These are phyloP conservation scores for Penicillium sclerotiorum DNA, from an alignment of 2,329 filamentous ascomycete genomes.

Conservation along the genomic window DNA sequence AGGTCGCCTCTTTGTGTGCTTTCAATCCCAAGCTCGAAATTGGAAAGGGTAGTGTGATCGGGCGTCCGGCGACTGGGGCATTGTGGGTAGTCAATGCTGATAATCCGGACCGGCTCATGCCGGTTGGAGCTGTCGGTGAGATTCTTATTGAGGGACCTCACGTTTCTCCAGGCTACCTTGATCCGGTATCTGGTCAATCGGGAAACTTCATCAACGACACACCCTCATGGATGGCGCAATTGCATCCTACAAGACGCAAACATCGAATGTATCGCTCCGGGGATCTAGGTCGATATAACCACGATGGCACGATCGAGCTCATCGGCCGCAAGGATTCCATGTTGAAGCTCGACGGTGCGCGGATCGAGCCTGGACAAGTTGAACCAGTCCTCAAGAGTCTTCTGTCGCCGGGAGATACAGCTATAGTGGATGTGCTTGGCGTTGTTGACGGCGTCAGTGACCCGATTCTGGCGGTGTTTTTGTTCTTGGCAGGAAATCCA, in stretches of 20 bases:
- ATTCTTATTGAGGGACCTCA: slow-evolving; percentile 33
- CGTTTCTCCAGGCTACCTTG: slow-evolving; percentile 29
- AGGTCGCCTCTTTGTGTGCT: slow-evolving; percentile 27
- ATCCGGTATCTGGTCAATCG: slow-evolving; percentile 17
- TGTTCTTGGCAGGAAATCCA: slow-evolving; percentile 20
- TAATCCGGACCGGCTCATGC: slow-evolving; percentile 21
- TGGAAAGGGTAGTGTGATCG: slow-evolving; percentile 17
- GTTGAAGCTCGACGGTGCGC: slow-evolving; percentile 27
- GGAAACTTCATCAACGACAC: slow-evolving; percentile 20
- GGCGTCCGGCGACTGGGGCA: slow-evolving; percentile 22
- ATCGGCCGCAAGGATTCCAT: slow-evolving; percentile 32
- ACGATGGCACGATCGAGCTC: slow-evolving; percentile 27
- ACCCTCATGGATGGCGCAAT: slow-evolving; percentile 18
- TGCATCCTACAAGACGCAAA: slow-evolving; percentile 12
- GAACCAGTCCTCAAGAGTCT: slow-evolving; percentile 21
- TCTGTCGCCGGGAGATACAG: slow-evolving; percentile 12
- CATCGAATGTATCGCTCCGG: slow-evolving; percentile 29
- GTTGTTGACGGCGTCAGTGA: slow-evolving; percentile 17
- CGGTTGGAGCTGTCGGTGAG: slow-evolving; percentile 33
- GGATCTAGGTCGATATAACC: slow-evolving; percentile 26
- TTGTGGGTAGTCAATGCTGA: slow-evolving; percentile 33
- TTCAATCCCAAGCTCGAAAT: slow-evolving; percentile 22
- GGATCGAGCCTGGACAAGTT: slow-evolving; percentile 27
- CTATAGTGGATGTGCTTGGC: slow-evolving; percentile 23
- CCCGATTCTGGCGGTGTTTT: slow-evolving; percentile 18